Conservation (phyloP, 2,329 filamentous ascomycete genomes). For the Neopestalotiopsis sp. region DNA sequence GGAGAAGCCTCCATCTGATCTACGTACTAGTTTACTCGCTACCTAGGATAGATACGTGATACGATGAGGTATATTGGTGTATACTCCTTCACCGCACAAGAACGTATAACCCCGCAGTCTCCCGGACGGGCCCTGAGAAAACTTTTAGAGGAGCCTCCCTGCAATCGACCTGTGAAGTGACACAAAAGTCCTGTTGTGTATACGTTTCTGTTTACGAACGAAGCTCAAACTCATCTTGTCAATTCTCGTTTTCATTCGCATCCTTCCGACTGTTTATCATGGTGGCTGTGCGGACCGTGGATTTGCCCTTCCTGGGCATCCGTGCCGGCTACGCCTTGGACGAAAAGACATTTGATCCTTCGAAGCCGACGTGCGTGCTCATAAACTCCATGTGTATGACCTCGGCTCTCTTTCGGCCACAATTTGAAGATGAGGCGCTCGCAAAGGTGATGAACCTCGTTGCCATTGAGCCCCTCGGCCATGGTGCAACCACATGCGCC, state of each 20-base stretch:
- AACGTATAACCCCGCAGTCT: conserved; percentile 1
- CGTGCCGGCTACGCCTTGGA: conserved; percentile 49
- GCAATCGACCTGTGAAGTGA: not conserved
- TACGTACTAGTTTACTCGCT: not conserved
- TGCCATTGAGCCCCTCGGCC: conserved; percentile 58
- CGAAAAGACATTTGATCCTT: conserved; percentile 47
- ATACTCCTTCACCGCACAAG: not conserved
- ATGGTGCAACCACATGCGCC: conserved; percentile 49
- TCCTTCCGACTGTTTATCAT: conserved; percentile 21
- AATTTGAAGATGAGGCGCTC: conserved; percentile 47
- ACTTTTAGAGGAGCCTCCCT: not conserved
- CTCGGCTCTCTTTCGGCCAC: conserved; percentile 47
- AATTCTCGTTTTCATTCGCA: not conserved
- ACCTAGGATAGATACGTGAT: not conserved
- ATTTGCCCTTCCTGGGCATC: conserved; percentile 54
- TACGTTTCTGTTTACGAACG: not conserved
- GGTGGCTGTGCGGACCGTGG: conserved; percentile 46
- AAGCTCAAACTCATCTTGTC: not conserved
- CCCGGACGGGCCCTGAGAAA: not conserved
- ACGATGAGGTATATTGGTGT: not conserved
- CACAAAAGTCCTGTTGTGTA: not conserved
- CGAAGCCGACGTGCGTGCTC: conserved; percentile 56
- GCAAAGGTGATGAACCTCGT: conserved; percentile 51
- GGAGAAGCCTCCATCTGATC: not conserved
- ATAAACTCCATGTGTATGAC: conserved; percentile 59